Conservation (phyloP, 2,329 filamentous ascomycete genomes). For the Hyphodiscus sp. region DNA sequence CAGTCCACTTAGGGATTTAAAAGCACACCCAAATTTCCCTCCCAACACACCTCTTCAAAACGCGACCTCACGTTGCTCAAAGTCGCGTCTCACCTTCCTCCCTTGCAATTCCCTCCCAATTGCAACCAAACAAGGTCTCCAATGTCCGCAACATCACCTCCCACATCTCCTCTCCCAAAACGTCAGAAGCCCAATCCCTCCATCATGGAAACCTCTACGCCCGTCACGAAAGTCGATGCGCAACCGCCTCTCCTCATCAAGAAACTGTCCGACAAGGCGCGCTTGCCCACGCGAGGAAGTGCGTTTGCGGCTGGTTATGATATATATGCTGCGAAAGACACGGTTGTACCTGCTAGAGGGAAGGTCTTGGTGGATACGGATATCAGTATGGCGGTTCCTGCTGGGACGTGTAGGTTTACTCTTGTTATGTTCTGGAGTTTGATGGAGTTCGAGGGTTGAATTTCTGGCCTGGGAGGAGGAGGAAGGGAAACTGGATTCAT, state of each 20-base stretch:
- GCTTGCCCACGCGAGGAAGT: slow-evolving; percentile 80
- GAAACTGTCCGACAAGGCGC: slow-evolving; percentile 75
- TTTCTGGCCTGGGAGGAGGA: no score
- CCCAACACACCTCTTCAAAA: neutral
- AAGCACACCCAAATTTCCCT: no score
- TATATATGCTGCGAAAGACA: slow-evolving; percentile 72
- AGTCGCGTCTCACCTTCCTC: neutral
- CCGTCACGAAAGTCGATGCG: slow-evolving; percentile 14
- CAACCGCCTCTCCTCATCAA: slow-evolving; percentile 51
- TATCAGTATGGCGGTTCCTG: slow-evolving; percentile 83
- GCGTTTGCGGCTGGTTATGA: slow-evolving; percentile 92
- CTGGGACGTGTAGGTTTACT: slow-evolving; percentile 68
- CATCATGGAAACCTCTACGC: slow-evolving; percentile 3
- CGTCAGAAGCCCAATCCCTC: slow-evolving; percentile 24
- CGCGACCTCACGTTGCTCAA: neutral
- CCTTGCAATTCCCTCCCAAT: neutral
- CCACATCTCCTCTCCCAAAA: slow-evolving; percentile 26
- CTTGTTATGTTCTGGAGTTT: neutral
- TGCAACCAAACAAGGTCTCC: neutral
- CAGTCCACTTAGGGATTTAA: no score
- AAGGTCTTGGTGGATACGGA: slow-evolving; percentile 87
- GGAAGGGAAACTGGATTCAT: no score
- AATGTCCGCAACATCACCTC: slow-evolving; percentile 19
- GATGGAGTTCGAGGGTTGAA: neutral
- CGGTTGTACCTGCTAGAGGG: slow-evolving; percentile 71